Evolutionary conservation across 345 rosid genomes (phyloP).

Genomic region (Noccaea caerulescens): DNA sequence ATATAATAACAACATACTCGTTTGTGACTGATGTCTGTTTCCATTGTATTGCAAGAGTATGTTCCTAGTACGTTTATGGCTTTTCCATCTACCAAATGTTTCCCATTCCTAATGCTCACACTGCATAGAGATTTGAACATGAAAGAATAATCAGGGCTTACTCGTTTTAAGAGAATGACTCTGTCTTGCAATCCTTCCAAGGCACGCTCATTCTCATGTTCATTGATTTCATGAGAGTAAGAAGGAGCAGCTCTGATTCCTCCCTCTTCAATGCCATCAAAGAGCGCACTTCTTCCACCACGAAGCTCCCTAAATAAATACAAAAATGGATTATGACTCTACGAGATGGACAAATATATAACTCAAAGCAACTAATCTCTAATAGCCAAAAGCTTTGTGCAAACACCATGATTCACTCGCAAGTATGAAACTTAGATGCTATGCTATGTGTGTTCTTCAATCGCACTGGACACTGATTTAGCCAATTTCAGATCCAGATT

Average conservation of each 20-base stretch:
- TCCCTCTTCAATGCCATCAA: constrained; percentile 96
- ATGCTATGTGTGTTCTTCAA: not conserved
- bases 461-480: not conserved
- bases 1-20: no score
- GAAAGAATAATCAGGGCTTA: constrained; percentile 44
- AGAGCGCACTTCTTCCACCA: constrained; percentile 67
- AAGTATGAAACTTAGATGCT: not conserved
- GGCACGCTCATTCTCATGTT: constrained; percentile 92
- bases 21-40: no score
- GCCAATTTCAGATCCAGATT: constrained; percentile 14
- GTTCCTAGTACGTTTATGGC: not conserved
- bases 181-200: constrained; percentile 94
- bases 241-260: constrained; percentile 88
- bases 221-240: constrained; percentile 87
- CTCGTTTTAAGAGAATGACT: constrained; percentile 83
- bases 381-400: not conserved
- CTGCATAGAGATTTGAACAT: not conserved
- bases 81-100: not conserved
- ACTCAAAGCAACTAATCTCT: constrained; percentile 20
- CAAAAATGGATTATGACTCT: not conserved
- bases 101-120: not conserved
- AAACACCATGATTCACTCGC: constrained; percentile 15
- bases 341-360: not conserved
- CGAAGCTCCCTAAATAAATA: constrained; percentile 65
- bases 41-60: not conserved